These are phyloP conservation scores for Candida michaelii DNA, from an alignment of 805 yeast genomes.

Conservation along the genomic window DNA sequence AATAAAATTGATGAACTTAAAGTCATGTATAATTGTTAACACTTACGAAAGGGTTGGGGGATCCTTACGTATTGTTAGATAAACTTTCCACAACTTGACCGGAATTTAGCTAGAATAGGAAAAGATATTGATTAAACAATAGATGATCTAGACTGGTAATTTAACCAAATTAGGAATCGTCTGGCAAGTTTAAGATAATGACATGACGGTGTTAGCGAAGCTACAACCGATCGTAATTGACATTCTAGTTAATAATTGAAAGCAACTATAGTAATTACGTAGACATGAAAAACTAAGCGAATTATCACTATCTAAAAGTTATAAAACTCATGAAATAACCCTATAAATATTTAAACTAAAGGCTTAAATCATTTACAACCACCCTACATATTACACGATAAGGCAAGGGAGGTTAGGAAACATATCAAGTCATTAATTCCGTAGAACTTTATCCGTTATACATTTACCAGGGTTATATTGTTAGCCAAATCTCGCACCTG, in stretches of 20 bases:
- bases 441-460: neutral
- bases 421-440: too few species aligned
- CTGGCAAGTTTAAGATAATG: too few species aligned
- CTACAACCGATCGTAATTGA: neutral
- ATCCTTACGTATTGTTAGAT: neutral
- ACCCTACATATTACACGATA: too few species aligned
- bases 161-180: neutral
- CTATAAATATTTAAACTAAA: too few species aligned
- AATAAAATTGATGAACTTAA: constrained; percentile 1
- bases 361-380: too few species aligned
- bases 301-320: too few species aligned
- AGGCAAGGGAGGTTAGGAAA: too few species aligned
- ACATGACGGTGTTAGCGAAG: too few species aligned
- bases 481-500: neutral
- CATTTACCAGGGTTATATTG: neutral
- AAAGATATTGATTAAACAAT: neutral
- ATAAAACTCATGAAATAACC: too few species aligned
- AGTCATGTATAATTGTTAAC: too few species aligned
- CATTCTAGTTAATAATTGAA: too few species aligned
- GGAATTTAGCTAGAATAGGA: constrained; percentile 4
- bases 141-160: constrained; percentile 3
- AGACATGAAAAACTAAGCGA: neutral
- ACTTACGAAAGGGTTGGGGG: neutral
- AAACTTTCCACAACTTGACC: neutral
- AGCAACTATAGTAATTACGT: neutral